Evolutionary conservation across 1,139 yeast species (phyloP).

Genomic region (Wickerhamiella infanticola): DNA sequence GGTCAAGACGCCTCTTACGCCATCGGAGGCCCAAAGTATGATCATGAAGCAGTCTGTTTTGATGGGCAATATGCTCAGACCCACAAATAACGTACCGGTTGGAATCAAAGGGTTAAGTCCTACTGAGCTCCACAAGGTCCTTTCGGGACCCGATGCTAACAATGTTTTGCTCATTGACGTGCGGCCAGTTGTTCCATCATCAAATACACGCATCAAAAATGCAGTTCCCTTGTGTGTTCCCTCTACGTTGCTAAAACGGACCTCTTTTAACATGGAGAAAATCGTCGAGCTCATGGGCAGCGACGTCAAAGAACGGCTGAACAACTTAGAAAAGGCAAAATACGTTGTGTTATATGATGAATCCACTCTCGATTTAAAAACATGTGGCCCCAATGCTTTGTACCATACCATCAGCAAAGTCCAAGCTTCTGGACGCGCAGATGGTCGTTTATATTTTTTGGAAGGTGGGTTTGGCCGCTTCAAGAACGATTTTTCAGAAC

Average conservation of each 20-base stretch:
- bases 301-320: slow-evolving; percentile 23
- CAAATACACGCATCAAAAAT: slow-evolving; percentile 34
- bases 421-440: slow-evolving; percentile 21
- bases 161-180: slow-evolving; percentile 42
- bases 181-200: slow-evolving; percentile 52
- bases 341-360: slow-evolving; percentile 39
- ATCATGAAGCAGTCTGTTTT: not conserved
- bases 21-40: slow-evolving; percentile 1
- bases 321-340: slow-evolving; percentile 16
- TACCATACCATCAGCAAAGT: slow-evolving; percentile 35
- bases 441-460: slow-evolving; percentile 18
- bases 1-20: not conserved
- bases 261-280: slow-evolving; percentile 41
- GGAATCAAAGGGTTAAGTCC: not conserved
- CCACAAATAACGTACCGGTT: not conserved
- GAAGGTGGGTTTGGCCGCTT: slow-evolving; percentile 25
- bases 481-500: slow-evolving; percentile 17
- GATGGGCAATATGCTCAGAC: not conserved
- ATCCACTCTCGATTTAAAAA: slow-evolving; percentile 24
- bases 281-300: slow-evolving; percentile 41
- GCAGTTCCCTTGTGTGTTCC: slow-evolving; percentile 64
- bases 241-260: slow-evolving; percentile 57
- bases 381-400: slow-evolving; percentile 21
- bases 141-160: not conserved
- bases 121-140: slow-evolving; percentile 4